Percentiles rank a stretch among this genome's conserved stretches.
phyloP scores from a whole-genome alignment of 345 rosid species.

The Turnera subulata region DNA sequence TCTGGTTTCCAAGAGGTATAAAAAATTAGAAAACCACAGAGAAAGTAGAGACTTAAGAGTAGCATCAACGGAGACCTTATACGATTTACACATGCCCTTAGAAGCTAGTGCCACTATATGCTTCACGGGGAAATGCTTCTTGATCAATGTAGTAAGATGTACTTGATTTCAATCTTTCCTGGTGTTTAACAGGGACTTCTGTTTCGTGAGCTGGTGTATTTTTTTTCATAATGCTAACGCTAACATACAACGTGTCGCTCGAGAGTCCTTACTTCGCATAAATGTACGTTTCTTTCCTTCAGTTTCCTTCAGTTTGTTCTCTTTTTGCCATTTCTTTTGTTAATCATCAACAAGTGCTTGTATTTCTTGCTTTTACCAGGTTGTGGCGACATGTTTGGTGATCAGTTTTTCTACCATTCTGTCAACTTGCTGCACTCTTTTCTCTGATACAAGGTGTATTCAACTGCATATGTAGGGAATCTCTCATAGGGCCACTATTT shows the following conservation, averaged over 20 bases:
- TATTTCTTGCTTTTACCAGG: slow-evolving; percentile 4
- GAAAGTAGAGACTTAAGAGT: no score
- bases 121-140: no score
- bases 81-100: no score
- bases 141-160: no score
- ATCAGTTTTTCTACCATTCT: slow-evolving; percentile 12
- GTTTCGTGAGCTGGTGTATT: slow-evolving; percentile 51
- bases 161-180: neutral
- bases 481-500: slow-evolving; percentile 65
- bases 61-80: no score
- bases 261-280: slow-evolving; percentile 68
- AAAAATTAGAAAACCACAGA: no score
- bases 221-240: slow-evolving; percentile 51
- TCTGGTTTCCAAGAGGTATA: no score
- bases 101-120: no score
- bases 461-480: slow-evolving; percentile 45
- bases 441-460: slow-evolving; percentile 2
- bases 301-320: neutral
- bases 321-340: neutral
- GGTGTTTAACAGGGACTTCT: slow-evolving; percentile 55
- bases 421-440: neutral
- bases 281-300: slow-evolving; percentile 44
- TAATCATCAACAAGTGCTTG: neutral
- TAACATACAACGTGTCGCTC: slow-evolving; percentile 59
- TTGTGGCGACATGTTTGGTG: slow-evolving; percentile 4